phyloP scores from a whole-genome alignment of 768 basidiomycete genomes.

The Tricholoma sp. region DNA sequence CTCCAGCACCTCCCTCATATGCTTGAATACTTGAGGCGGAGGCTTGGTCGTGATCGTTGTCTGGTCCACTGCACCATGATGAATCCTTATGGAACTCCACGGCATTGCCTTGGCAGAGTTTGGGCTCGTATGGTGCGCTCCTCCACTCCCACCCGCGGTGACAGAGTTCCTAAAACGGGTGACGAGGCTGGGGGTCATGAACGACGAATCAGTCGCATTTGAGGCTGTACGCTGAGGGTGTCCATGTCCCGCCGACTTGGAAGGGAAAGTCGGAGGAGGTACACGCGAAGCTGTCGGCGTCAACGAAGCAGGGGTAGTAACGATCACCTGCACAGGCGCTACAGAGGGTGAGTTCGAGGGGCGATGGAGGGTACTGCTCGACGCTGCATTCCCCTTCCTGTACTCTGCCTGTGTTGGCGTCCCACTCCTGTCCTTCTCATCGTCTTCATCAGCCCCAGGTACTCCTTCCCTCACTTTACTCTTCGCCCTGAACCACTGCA shows the following conservation, averaged over 20 bases:
- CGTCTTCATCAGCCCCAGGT: slow-evolving; percentile 19
- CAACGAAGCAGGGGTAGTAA: slow-evolving; percentile 39
- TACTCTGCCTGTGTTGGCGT: slow-evolving; percentile 28
- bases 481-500: slow-evolving; percentile 94
- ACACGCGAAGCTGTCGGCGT: slow-evolving; percentile 18
- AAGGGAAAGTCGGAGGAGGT: slow-evolving; percentile 14
- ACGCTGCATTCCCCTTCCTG: slow-evolving; percentile 25
- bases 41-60: slow-evolving; percentile 79
- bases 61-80: slow-evolving; percentile 91
- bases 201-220: slow-evolving; percentile 34
- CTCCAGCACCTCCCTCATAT: slow-evolving; percentile 73
- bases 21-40: slow-evolving; percentile 85
- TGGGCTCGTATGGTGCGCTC: slow-evolving; percentile 24
- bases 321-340: slow-evolving; percentile 34
- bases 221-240: slow-evolving; percentile 43
- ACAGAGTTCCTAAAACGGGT: slow-evolving; percentile 46
- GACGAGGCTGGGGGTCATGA: slow-evolving; percentile 40
- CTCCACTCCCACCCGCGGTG: slow-evolving; percentile 33
- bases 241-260: slow-evolving; percentile 4
- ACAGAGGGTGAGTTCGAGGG: slow-evolving; percentile 11
- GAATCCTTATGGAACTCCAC: slow-evolving; percentile 62
- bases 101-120: slow-evolving; percentile 22
- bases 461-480: slow-evolving; percentile 47
- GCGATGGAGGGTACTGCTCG: slow-evolving; percentile 30
- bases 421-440: slow-evolving; percentile 15